phyloP scores from a whole-genome alignment of 208 protist species.

The Naegleria lovaniensis region DNA sequence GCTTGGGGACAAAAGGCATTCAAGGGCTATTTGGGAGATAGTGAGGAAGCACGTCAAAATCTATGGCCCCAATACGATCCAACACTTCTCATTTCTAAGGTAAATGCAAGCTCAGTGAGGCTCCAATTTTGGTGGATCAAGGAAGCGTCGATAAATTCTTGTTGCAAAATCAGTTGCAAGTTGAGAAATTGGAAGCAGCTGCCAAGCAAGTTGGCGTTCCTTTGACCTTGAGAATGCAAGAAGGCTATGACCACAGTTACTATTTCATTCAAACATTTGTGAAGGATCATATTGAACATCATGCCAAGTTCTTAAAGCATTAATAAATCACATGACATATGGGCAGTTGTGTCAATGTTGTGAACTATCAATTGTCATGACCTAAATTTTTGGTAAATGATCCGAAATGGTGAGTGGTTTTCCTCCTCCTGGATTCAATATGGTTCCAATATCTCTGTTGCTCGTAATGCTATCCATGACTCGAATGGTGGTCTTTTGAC shows the following conservation, averaged over 20 bases:
- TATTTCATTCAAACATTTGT: constrained; percentile 59
- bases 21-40: constrained; percentile 52
- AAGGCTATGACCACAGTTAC: constrained; percentile 58
- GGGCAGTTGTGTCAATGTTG: too few relatives aligned
- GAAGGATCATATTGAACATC: constrained; percentile 49
- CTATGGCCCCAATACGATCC: constrained; percentile 50
- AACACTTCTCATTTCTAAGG: constrained; percentile 38
- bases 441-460: too few relatives aligned
- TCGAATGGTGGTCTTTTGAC: too few relatives aligned
- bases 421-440: too few relatives aligned
- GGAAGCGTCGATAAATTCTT: constrained; percentile 48
- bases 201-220: not conserved
- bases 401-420: too few relatives aligned
- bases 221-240: constrained; percentile 34
- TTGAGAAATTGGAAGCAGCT: constrained; percentile 21
- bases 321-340: too few relatives aligned
- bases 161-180: constrained; percentile 34
- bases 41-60: constrained; percentile 32
- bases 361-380: too few relatives aligned
- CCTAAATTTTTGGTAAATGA: too few relatives aligned
- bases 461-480: too few relatives aligned
- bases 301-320: constrained; percentile 33
- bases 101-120: constrained; percentile 31
- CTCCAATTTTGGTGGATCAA: constrained; percentile 50
- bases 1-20: constrained; percentile 62